Percentiles rank a stretch among this genome's conserved stretches.
phyloP scores from a whole-genome alignment of 1,139 yeast genomes.

The Taiozyma sp. region DNA sequence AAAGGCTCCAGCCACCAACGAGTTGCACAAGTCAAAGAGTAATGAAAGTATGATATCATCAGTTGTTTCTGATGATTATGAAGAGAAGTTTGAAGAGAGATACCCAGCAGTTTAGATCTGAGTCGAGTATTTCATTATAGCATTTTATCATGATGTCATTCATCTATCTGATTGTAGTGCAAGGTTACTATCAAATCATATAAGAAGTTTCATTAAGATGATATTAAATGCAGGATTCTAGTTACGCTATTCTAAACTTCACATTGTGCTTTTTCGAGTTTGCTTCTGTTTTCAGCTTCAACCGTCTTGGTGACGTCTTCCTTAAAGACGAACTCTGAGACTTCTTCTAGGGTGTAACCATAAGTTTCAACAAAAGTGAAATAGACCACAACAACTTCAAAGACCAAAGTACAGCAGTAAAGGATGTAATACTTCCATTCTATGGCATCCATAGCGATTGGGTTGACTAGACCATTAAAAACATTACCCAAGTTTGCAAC shows the following conservation, averaged over 20 bases:
- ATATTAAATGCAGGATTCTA: not conserved
- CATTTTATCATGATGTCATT: not conserved
- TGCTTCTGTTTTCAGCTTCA: not conserved
- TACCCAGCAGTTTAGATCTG: constrained; percentile 32
- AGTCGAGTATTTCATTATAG: not conserved
- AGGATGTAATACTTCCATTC: constrained; percentile 56
- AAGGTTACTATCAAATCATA: not conserved
- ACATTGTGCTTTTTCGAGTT: not conserved
- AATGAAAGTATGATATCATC: constrained; percentile 10
- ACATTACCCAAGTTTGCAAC: constrained; percentile 27
- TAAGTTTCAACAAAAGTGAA: constrained; percentile 43
- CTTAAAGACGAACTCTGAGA: constrained; percentile 26
- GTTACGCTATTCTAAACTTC: not conserved
- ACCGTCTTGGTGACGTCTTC: not conserved
- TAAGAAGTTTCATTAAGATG: not conserved
- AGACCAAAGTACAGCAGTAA: constrained; percentile 33
- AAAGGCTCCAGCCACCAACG: constrained; percentile 24
- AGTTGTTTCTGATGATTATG: constrained; percentile 48
- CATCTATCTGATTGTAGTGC: not conserved
- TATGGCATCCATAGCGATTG: constrained; percentile 51
- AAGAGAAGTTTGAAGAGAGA: constrained; percentile 45
- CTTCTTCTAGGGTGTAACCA: constrained; percentile 46
- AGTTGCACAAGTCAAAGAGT: constrained; percentile 26
- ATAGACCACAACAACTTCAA: constrained; percentile 32
- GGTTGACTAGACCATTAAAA: constrained; percentile 45